Base-by-base conservation (phyloP, 441 rosid species). In the Erysimum cheiri region DNA sequence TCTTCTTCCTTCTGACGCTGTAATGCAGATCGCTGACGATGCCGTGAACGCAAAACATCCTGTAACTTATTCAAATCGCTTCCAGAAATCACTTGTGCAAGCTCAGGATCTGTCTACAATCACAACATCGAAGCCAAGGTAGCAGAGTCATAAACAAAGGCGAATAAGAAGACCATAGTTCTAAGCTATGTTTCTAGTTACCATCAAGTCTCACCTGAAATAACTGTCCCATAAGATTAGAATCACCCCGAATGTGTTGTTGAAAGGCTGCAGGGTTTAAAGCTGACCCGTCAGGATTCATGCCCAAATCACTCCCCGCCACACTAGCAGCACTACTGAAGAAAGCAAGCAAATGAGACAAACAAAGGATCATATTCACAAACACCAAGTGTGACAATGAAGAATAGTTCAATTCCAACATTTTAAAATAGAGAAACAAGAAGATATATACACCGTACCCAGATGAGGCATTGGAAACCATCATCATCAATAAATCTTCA, bases 281-380 rank as follows among this genome's bases (percentile, higher is more conserved):
- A 70, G 97, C 95, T 78, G 97, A 88, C 15, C 96, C 97, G 80
- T 91, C 97, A 44, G 93, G 96, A 75, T 88, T 88, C 71, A 88
- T 67, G 44, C 78, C 72, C 85, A 88, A 63, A 69, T 81, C 79
- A 81, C 74, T 85, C 58, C 65, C 53, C 22, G 86, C 48, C 14
- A 88, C 60, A 39, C 80, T 80, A 67, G 85, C 44, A 8, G 89
- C 64, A 43, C 81, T 79, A 71, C 96, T 91, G 89, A 74, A 79
- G 77, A 68, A 70, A 32, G 22, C 57, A 62, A 44, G 26, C 54
- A 52, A 29, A 14, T 19, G 56, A 50, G 47, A 37, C 14, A 17
- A 28, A 70, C 13, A 49, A 28, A 12, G 52, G 49, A 50, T 28
- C 41, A 47, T 28, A 11, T 12, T 46, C 29, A 62, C 19, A 46